Percentiles rank a stretch among this genome's conserved stretches.
These are phyloP conservation scores for Ballota nigra DNA, from an alignment of 257 asterid genomes.

Conservation along the genomic window DNA sequence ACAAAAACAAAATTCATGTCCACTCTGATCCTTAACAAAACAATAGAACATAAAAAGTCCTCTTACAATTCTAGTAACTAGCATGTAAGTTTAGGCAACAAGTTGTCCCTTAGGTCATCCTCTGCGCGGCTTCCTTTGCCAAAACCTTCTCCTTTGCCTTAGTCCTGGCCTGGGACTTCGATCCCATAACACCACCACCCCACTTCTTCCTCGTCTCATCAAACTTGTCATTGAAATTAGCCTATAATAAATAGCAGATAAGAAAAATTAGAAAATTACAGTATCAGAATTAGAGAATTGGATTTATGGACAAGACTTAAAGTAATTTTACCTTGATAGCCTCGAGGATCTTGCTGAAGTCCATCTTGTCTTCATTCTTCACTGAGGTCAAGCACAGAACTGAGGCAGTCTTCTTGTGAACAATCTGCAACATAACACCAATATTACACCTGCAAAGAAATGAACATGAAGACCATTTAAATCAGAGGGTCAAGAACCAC, in stretches of 20 bases:
- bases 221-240: slow-evolving; percentile 52
- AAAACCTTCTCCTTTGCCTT: slow-evolving; percentile 53
- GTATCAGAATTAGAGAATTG: not conserved
- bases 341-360: slow-evolving; percentile 52
- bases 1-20: slow-evolving; percentile 25
- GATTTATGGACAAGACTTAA: not conserved
- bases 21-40: not conserved
- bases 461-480: not conserved
- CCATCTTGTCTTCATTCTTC: slow-evolving; percentile 59
- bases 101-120: slow-evolving; percentile 29
- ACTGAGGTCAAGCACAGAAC: slow-evolving; percentile 56
- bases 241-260: slow-evolving; percentile 20
- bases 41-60: not conserved
- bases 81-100: not conserved
- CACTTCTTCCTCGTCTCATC: slow-evolving; percentile 60
- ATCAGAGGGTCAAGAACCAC: not conserved
- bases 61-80: slow-evolving; percentile 20
- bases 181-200: slow-evolving; percentile 72
- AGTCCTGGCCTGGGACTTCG: slow-evolving; percentile 54
- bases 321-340: slow-evolving; percentile 36
- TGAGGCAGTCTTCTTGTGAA: slow-evolving; percentile 56
- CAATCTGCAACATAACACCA: slow-evolving; percentile 31
- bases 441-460: not conserved
- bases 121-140: slow-evolving; percentile 59
- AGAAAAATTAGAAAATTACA: not conserved